Evolutionary conservation across 345 rosid genomes (phyloP), one percentile per base, ranked within the genome.

Genomic region (Salix caprea): DNA sequence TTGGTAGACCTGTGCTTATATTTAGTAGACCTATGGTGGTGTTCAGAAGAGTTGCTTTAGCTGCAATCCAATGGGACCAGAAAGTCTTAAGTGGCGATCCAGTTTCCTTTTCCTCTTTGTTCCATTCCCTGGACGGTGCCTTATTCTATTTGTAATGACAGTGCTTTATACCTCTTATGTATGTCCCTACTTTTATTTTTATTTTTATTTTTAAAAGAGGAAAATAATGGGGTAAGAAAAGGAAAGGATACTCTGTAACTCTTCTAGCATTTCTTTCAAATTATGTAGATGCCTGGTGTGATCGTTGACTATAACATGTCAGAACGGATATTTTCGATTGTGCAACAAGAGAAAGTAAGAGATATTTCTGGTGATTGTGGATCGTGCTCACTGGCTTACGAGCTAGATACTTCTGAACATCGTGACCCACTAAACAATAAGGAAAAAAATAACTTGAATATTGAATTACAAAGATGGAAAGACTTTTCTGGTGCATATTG

Each of bases 221-320:
- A 40, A 40, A 40, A 40, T 13, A 40, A 0, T 9, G 44, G 13
- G 44, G 44, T 2, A 40, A 0, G 44, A 40, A 2, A 40, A 62
- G 66, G 12, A 23, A 62, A n/a, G 30, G 66, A 3, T 44, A 19
- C 40, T 48, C n/a, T 28, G 34, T n/a, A 50, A 26, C 26, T 16
- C 73, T 48, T 7, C 28, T 5, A 24, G 30, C 73, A 34, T 36
- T 77, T 69, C 26, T 70, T 8, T 56, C 24, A 65, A 81, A 52
- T 36, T 82, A n/a, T 78, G 75, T 84, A 94, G 98, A 88, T 90
- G 84, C 97, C 97, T 50, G 98, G 91, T 89, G 69, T 89, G 69
- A 87, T 91, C 65, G 87, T 92, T 6, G 97, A 94, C 86, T 94
- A 91, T 78, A 89, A 94, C 79, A 85, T 92, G 91, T 84, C 87